Conservation (phyloP, 768 basidiomycete genomes). For the Suillus cothurnatus region DNA sequence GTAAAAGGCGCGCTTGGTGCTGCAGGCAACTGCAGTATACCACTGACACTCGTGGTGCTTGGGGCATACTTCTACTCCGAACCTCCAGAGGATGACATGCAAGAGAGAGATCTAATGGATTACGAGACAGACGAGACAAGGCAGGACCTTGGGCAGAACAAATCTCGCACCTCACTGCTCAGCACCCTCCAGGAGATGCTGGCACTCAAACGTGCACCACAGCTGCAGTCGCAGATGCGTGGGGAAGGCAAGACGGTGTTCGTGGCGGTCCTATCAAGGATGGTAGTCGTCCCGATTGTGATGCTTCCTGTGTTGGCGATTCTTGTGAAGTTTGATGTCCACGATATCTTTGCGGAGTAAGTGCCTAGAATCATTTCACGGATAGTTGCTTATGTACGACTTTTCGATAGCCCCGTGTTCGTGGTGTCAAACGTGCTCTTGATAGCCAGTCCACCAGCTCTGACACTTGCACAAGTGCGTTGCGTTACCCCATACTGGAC, state of each 20-base stretch:
- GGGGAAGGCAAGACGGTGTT: constrained; percentile 85
- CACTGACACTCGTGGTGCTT: constrained; percentile 87
- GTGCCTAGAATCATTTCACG: constrained; percentile 32
- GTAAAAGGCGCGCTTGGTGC: constrained; percentile 66
- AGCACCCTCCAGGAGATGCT: constrained; percentile 48
- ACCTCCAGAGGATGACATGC: constrained; percentile 22
- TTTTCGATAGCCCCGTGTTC: constrained; percentile 70
- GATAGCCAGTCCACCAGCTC: constrained; percentile 80
- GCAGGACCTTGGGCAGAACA: constrained; percentile 14
- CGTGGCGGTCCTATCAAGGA: constrained; percentile 81
- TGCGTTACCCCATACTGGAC: constrained; percentile 16
- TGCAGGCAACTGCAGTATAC: constrained; percentile 81
- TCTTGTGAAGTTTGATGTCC: constrained; percentile 58
- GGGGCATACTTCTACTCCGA: constrained; percentile 86
- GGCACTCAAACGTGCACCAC: constrained; percentile 24
- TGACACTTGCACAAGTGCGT: constrained; percentile 61
- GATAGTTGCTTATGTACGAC: constrained; percentile 3
- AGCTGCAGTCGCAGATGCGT: constrained; percentile 19
- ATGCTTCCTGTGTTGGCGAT: constrained; percentile 77
- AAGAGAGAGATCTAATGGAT: constrained; percentile 9
- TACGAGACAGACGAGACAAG: neutral
- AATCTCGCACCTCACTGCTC: constrained; percentile 38
- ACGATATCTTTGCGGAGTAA: constrained; percentile 74
- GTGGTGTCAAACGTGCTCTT: constrained; percentile 84
- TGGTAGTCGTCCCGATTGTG: constrained; percentile 82